Base-by-base conservation (phyloP, 1,139 yeast genomes). In the Candida freyschussii region DNA sequence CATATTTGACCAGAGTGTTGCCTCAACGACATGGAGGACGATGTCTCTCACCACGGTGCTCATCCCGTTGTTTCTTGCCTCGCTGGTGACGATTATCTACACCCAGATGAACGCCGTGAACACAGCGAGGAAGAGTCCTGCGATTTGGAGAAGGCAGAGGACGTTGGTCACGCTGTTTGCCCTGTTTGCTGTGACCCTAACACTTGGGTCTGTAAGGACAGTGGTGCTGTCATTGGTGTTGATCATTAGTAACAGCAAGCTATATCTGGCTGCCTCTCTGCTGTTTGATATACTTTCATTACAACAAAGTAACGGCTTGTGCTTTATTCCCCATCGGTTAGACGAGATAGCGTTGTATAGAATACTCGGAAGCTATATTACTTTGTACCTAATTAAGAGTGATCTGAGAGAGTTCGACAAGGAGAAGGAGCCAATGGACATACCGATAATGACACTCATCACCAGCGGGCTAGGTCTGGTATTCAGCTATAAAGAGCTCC, bases 11-110 rank as follows among this genome's bases (percentile, higher is more conserved):
- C 44, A 13, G 14, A n/a, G 14, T 9, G 16, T 10, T 17, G 4
- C 24, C 13, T 24, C 27, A 8, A 30, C 24, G 3, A 17, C 41
- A 17, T 21, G 32, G 26, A 13, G 16, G n/a, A 12, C 11, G 13
- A 14, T 27, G 10, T 14, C 24, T 3, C 26, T 32, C 7, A 11
- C 24, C 8, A 7, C 16, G 9, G 16, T 26, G 18, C 23, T 51
- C 7, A 37, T 56, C 5, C 63, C 63, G 5, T 8, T 49, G 14
- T 52, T 57, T 22, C 35, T 54, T 11, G 51, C 58, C 1, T 42
- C 53, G 2, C 23, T 30, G 6, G 32, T 43, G 17, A 42, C 50
- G 3, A 10, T 34, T 3, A 23, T 44, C 1, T 35, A 32, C 26
- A 29, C 40, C 9, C 26, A 38, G 9, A 37, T 41, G 38, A 26